Evolutionary conservation across 2,329 filamentous ascomycete species (phyloP).

Genomic region (Colletotrichum truncatum): DNA sequence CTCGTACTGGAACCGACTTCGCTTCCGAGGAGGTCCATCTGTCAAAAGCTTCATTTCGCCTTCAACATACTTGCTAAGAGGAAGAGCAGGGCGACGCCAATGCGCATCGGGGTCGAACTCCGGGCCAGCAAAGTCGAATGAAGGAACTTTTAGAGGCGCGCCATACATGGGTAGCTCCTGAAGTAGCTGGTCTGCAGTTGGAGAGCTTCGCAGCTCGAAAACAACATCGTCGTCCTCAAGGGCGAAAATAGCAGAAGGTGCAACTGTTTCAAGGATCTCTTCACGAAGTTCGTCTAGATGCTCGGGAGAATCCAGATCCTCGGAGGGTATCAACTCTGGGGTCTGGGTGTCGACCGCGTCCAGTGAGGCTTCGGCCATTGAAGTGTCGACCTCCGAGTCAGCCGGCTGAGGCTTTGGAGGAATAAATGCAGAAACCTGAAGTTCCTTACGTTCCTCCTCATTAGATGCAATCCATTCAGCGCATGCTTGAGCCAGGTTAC

Average conservation of each 20-base stretch:
- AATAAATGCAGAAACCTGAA: slow-evolving; percentile 73
- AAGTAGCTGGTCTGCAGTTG: slow-evolving; percentile 79
- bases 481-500: slow-evolving; percentile 83
- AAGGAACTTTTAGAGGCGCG: slow-evolving; percentile 67
- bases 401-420: slow-evolving; percentile 49
- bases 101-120: slow-evolving; percentile 73
- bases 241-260: slow-evolving; percentile 84
- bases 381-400: slow-evolving; percentile 42
- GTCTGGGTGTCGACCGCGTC: slow-evolving; percentile 59
- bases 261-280: slow-evolving; percentile 56
- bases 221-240: slow-evolving; percentile 84
- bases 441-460: slow-evolving; percentile 67
- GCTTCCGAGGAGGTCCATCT: slow-evolving; percentile 74
- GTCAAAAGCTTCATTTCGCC: slow-evolving; percentile 78
- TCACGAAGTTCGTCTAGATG: slow-evolving; percentile 52
- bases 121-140: slow-evolving; percentile 64
- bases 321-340: slow-evolving; percentile 74
- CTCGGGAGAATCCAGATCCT: slow-evolving; percentile 66
- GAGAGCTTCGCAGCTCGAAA: slow-evolving; percentile 79
- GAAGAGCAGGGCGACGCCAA: slow-evolving; percentile 81
- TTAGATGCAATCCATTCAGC: slow-evolving; percentile 80
- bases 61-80: slow-evolving; percentile 87
- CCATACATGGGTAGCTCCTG: slow-evolving; percentile 85
- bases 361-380: slow-evolving; percentile 43
- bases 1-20: slow-evolving; percentile 83